A percentile compares a stretch with the other conserved stretches of the same genome.
These are phyloP conservation scores for Plantago ovata DNA, from an alignment of 257 asterid genomes.

Conservation along the genomic window DNA sequence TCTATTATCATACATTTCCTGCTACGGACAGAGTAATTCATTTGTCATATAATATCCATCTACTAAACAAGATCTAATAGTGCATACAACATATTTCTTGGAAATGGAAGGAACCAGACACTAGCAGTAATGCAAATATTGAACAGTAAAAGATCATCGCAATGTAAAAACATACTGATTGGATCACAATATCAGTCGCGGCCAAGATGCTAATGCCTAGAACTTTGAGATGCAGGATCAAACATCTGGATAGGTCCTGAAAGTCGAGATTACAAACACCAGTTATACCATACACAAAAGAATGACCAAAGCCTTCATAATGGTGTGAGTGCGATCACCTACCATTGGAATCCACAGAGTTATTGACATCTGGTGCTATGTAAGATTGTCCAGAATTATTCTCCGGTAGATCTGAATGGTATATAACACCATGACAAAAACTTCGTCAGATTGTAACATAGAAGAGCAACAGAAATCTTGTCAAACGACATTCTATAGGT, in stretches of 20 bases:
- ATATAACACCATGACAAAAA: conserved; percentile 12
- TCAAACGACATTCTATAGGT: background rate
- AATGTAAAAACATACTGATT: conserved; percentile 24
- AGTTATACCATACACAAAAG: conserved; percentile 11
- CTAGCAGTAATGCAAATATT: background rate
- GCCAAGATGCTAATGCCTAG: conserved; percentile 46
- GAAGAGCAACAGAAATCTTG: conserved; percentile 1
- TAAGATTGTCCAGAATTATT: conserved; percentile 59
- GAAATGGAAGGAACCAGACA: background rate
- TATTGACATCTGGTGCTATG: conserved; percentile 41
- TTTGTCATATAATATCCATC: background rate
- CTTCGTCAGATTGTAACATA: background rate
- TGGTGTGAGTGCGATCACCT: conserved; percentile 27
- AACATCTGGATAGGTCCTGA: conserved; percentile 58
- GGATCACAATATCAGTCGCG: conserved; percentile 37
- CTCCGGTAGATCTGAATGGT: conserved; percentile 54
- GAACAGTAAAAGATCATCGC: background rate
- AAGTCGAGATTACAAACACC: conserved; percentile 11
- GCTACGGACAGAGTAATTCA: background rate
- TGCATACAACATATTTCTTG: background rate
- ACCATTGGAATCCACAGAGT: conserved; percentile 63
- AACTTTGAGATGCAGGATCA: conserved; percentile 45
- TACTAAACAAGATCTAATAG: background rate
- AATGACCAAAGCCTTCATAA: conserved; percentile 11
- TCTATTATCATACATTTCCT: background rate